These are phyloP conservation scores for Canariomyces notabilis DNA, from an alignment of 2,329 filamentous ascomycete species.

Conservation along the genomic window DNA sequence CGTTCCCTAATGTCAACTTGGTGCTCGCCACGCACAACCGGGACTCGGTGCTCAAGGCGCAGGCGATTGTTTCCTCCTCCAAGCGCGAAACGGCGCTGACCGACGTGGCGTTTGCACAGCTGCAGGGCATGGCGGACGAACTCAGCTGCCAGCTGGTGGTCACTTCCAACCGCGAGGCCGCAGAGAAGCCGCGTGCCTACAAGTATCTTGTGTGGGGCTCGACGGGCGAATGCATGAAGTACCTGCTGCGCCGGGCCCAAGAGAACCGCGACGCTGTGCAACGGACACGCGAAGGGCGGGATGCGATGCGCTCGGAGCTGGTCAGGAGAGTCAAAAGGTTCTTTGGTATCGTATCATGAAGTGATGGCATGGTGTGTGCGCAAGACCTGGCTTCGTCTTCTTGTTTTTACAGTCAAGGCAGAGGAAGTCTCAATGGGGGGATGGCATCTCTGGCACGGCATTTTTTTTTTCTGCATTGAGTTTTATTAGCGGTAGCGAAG, in stretches of 20 bases:
- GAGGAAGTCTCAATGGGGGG: too few species aligned
- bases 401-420: too few species aligned
- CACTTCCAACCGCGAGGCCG: neutral
- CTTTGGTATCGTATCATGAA: conserved; percentile 32
- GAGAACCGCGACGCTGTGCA: conserved; percentile 70
- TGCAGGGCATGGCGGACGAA: conserved; percentile 95
- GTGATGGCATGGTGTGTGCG: neutral
- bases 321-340: conserved; percentile 46
- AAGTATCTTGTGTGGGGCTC: conserved; percentile 68
- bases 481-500: neutral
- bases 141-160: conserved; percentile 62
- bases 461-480: neutral
- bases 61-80: conserved; percentile 47
- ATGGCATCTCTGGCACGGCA: too few species aligned
- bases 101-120: conserved; percentile 64
- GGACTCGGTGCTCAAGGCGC: conserved; percentile 58
- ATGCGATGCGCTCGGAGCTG: conserved; percentile 60
- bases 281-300: conserved; percentile 55
- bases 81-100: conserved; percentile 35
- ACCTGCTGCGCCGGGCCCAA: conserved; percentile 65
- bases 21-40: conserved; percentile 82
- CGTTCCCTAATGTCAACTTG: conserved; percentile 56
- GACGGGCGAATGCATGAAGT: conserved; percentile 79
- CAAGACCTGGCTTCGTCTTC: too few species aligned
- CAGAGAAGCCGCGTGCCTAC: conserved; percentile 39